Percentiles rank a stretch among this genome's conserved stretches.
Evolutionary conservation across 208 protist genomes (phyloP).

Genomic region (Naegleria fowleri): DNA sequence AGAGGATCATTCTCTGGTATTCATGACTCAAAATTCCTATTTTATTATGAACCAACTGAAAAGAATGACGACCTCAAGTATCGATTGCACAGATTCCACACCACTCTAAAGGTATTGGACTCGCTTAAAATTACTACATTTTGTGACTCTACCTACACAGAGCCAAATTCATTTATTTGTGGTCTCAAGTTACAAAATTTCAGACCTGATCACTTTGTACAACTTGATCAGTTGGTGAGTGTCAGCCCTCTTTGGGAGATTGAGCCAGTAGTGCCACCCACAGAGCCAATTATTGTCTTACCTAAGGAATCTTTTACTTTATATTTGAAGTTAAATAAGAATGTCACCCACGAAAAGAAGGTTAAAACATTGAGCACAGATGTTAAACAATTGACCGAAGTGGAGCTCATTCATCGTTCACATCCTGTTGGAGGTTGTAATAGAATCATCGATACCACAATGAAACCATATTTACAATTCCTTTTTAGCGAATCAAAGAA

Average conservation of each 20-base stretch:
- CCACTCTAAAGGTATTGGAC: not conserved
- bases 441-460: not conserved
- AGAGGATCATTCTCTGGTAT: not conserved
- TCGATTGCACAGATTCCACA: not conserved
- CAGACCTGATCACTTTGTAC: not conserved
- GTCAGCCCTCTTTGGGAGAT: not conserved
- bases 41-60: slow-evolving; percentile 14
- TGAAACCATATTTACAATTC: not conserved
- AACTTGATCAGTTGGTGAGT: not conserved
- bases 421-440: not conserved
- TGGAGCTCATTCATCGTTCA: not conserved
- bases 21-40: not conserved
- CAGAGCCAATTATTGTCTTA: not conserved
- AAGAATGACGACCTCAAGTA: not conserved
- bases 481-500: not conserved
- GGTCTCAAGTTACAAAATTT: not conserved
- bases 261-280: not conserved
- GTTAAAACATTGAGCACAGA: not conserved
- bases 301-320: not conserved
- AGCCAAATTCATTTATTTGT: not conserved
- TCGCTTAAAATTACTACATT: not conserved
- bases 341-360: not conserved
- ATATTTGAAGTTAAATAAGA: not conserved
- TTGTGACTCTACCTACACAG: not conserved
- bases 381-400: not conserved